Evolutionary conservation across 495 filamentous ascomycete genomes (phyloP).

Genomic region (Penicillium waksmanii): DNA sequence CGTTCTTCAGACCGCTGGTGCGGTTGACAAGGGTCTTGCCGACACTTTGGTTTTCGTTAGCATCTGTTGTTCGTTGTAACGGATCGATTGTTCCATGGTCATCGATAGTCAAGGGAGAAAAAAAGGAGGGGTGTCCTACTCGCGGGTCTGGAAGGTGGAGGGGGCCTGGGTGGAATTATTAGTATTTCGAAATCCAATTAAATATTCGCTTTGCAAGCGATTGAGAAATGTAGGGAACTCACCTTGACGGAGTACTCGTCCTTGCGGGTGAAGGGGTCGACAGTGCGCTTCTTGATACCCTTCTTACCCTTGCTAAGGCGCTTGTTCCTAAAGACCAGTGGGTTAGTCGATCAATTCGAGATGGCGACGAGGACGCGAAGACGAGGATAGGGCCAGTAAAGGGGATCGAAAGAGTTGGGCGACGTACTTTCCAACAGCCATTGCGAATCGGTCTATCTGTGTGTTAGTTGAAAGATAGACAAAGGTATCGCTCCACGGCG

Average conservation of each 20-base stretch:
- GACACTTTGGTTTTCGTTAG: conserved; percentile 63
- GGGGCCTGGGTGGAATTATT: conserved; percentile 66
- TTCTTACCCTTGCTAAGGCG: conserved; percentile 99
- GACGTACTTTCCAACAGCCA: conserved; percentile 90
- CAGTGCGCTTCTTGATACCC: conserved; percentile 98
- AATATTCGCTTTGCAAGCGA: background rate
- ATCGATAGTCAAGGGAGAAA: background rate
- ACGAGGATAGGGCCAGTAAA: conserved; percentile 8
- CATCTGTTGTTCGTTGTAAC: conserved; percentile 9
- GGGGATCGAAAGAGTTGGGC: conserved; percentile 17
- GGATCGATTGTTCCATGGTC: background rate
- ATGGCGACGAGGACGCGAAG: conserved; percentile 1
- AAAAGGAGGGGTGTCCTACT: conserved; percentile 65
- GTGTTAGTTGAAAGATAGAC: conserved; percentile 48
- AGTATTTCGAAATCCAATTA: conserved; percentile 19
- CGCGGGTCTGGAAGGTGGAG: conserved; percentile 90
- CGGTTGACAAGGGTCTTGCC: conserved; percentile 99
- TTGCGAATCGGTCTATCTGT: conserved; percentile 61
- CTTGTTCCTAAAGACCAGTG: conserved; percentile 81
- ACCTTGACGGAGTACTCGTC: conserved; percentile 99
- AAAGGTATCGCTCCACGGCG: conserved; percentile 47
- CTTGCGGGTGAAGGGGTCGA: conserved; percentile 97
- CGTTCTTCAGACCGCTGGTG: conserved; percentile 99
- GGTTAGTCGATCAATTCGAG: conserved; percentile 20
- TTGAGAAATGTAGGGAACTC: conserved; percentile 9